Conservation (phyloP, 2,329 filamentous ascomycete genomes). For the Celoporthe dispersa region DNA sequence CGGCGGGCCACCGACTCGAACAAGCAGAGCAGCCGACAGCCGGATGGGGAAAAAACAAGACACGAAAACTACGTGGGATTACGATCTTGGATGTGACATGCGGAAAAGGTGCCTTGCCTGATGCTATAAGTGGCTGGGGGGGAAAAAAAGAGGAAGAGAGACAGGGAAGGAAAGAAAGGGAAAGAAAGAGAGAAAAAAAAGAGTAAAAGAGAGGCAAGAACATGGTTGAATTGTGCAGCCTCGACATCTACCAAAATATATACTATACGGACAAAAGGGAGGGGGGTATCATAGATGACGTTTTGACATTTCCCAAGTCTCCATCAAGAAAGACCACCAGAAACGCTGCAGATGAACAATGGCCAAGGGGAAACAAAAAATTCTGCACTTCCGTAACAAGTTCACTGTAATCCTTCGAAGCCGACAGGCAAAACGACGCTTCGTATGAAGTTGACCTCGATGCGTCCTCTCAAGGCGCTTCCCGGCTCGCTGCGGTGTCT, state of each 20-base stretch:
- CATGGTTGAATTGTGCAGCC: constrained; percentile 8
- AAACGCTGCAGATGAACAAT: background rate
- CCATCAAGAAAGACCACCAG: background rate
- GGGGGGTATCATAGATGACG: constrained; percentile 29
- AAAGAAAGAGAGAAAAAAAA: background rate
- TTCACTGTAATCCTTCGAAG: background rate
- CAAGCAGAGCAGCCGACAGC: constrained; percentile 15
- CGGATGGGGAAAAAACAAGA: background rate
- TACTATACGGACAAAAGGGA: constrained; percentile 19
- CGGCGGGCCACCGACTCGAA: background rate
- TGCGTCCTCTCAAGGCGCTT: background rate
- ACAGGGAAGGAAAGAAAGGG: background rate
- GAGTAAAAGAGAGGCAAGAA: background rate
- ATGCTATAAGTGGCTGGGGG: background rate
- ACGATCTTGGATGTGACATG: background rate
- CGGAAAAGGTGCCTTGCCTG: background rate
- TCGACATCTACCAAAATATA: constrained; percentile 17
- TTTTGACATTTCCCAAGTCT: constrained; percentile 16
- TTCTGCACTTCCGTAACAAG: no score
- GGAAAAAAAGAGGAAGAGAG: background rate
- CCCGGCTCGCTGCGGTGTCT: background rate
- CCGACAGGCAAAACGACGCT: background rate
- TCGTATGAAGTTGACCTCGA: background rate
- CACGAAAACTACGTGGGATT: background rate
- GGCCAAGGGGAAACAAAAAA: background rate